These are phyloP conservation scores for Loxodes magnus DNA, from an alignment of 73 alveolate species.

Conservation along the genomic window DNA sequence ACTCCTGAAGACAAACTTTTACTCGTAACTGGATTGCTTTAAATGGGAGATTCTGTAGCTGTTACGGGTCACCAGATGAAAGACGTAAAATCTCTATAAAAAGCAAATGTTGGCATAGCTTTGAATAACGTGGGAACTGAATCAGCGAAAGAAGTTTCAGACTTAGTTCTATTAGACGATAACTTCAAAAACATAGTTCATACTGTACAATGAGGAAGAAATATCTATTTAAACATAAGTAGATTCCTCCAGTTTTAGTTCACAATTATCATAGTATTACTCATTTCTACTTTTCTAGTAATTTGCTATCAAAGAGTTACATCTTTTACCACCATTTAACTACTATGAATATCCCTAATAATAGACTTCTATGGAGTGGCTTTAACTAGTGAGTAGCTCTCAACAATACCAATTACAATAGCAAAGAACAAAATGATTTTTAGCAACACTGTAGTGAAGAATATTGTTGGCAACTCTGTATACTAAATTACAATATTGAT, in stretches of 20 bases:
- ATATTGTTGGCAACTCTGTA: conserved; percentile 62
- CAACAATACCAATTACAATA: no score
- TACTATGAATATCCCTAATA: no score
- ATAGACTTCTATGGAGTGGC: no score
- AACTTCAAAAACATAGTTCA: conserved; percentile 86
- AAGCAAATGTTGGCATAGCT: conserved; percentile 89
- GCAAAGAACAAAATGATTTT: no score
- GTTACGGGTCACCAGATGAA: conserved; percentile 92
- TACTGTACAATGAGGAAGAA: conserved; percentile 96
- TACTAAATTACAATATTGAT: conserved; percentile 60
- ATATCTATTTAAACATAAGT: conserved; percentile 80
- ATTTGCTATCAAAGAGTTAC: no score
- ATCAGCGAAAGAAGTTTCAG: conserved; percentile 97
- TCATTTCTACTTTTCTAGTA: no score
- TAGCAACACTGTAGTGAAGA: no score
- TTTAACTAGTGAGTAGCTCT: no score
- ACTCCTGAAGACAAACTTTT: conserved; percentile 83
- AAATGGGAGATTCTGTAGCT: conserved; percentile 73
- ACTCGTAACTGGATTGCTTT: conserved; percentile 72
- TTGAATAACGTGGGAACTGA: conserved; percentile 96
- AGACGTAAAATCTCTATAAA: conserved; percentile 83
- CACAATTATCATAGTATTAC: conserved; percentile 81
- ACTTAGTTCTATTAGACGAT: conserved; percentile 89
- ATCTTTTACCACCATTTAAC: no score
- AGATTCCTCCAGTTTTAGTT: conserved; percentile 86